Evolutionary conservation across 305 asterid species (phyloP).

Genomic region (Fraxinus floribunda): DNA sequence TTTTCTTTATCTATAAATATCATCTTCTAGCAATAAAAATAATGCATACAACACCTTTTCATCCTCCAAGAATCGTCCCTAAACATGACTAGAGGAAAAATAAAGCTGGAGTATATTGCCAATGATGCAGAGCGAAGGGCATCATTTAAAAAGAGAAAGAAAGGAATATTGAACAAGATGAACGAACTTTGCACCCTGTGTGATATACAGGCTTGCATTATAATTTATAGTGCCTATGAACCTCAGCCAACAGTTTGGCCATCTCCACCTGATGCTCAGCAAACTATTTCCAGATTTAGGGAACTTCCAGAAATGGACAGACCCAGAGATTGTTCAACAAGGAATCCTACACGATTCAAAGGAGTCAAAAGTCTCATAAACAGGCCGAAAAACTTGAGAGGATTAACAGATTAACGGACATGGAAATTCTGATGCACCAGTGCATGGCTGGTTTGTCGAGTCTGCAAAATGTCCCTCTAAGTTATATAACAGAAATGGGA

Average conservation of each 20-base stretch:
- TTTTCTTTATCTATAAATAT: background rate
- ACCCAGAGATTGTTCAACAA: background rate
- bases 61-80: background rate
- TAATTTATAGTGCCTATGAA: background rate
- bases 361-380: background rate
- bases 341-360: background rate
- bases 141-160: background rate
- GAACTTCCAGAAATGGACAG: background rate
- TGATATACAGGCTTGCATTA: background rate
- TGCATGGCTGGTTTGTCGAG: background rate
- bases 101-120: no score
- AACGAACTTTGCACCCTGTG: background rate
- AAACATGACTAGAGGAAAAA: no score
- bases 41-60: no score
- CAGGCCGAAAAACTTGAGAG: background rate
- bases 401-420: background rate
- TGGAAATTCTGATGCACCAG: background rate
- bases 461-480: background rate
- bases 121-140: no score
- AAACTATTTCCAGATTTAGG: background rate
- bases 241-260: background rate
- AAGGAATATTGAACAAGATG: background rate
- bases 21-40: background rate
- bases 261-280: background rate
- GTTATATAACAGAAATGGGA: background rate